phyloP scores from a whole-genome alignment of 1,284 basidiomycete genomes.

The Trametes sp. region DNA sequence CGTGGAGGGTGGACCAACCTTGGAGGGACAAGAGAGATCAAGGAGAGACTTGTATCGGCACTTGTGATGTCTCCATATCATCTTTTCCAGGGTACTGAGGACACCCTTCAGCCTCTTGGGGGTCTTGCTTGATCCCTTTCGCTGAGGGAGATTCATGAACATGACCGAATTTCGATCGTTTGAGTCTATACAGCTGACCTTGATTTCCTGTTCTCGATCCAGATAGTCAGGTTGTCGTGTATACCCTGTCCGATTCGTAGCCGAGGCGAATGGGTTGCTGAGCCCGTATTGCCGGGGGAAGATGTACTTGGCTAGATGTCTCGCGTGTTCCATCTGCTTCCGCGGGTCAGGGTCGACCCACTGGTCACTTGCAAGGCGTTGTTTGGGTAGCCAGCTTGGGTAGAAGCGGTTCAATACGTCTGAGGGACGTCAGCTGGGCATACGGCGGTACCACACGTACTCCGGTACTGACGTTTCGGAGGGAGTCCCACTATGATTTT shows the following conservation, averaged over 20 bases:
- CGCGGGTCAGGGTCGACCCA: slow-evolving; percentile 52
- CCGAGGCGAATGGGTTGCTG: slow-evolving; percentile 58
- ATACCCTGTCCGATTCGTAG: slow-evolving; percentile 12
- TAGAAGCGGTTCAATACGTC: slow-evolving; percentile 68
- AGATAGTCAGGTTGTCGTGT: slow-evolving; percentile 56
- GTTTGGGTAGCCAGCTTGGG: slow-evolving; percentile 49
- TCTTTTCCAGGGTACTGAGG: slow-evolving; percentile 62
- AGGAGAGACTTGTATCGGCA: slow-evolving; percentile 77
- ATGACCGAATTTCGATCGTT: too few relatives aligned
- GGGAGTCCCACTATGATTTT: slow-evolving; percentile 70
- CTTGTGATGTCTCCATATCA: slow-evolving; percentile 74
- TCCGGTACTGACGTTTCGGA: slow-evolving; percentile 61
- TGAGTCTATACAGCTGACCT: slow-evolving; percentile 49
- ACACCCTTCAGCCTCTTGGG: slow-evolving; percentile 72
- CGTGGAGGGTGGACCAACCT: slow-evolving; percentile 50
- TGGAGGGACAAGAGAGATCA: slow-evolving; percentile 75
- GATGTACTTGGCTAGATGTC: slow-evolving; percentile 82
- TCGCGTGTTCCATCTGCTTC: slow-evolving; percentile 55
- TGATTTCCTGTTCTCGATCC: slow-evolving; percentile 77
- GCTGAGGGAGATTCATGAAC: too few relatives aligned
- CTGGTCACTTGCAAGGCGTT: slow-evolving; percentile 32
- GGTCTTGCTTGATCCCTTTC: slow-evolving; percentile 63
- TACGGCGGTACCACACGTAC: not conserved
- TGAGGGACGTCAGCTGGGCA: slow-evolving; percentile 38
- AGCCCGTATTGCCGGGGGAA: slow-evolving; percentile 84